Percentiles rank a stretch among this genome's conserved stretches.
Conservation (phyloP, 1,284 basidiomycete species). For the Rhodotorula sp. region DNA sequence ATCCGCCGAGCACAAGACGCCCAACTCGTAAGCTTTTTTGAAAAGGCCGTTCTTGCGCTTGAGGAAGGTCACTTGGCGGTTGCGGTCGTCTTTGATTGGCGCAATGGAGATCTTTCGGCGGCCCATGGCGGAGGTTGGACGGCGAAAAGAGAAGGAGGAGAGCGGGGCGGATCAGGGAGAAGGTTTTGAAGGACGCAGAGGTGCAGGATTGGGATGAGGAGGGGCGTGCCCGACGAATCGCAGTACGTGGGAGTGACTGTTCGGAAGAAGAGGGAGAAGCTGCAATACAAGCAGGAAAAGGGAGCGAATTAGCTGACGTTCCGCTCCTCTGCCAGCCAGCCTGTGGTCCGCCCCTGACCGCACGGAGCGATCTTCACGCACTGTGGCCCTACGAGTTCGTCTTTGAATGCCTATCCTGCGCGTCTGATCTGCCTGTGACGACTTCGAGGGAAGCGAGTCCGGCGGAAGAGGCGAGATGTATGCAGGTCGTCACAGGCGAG, state of each 20-base stretch:
- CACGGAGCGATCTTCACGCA: no score
- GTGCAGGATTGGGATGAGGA: neutral
- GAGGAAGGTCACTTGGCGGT: conserved; percentile 83
- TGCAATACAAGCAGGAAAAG: neutral
- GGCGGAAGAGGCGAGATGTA: neutral
- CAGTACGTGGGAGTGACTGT: no score
- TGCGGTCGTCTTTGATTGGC: conserved; percentile 83
- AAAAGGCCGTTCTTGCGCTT: conserved; percentile 88
- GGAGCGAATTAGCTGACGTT: no score
- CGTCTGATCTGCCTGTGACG: no score
- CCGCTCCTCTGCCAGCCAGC: no score
- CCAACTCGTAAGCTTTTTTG: conserved; percentile 86
- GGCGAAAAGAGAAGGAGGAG: neutral
- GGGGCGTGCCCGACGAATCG: neutral
- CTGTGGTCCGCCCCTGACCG: no score
- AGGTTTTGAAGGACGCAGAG: no score
- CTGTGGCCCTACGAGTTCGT: no score
- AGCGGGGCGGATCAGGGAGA: neutral
- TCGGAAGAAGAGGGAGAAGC: neutral
- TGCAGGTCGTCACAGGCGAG: no score
- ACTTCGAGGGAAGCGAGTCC: neutral
- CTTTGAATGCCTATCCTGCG: no score
- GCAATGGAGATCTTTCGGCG: conserved; percentile 86
- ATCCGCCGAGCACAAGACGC: conserved; percentile 69
- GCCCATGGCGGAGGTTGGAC: conserved; percentile 59